phyloP scores from a whole-genome alignment of 2,329 filamentous ascomycete genomes.

The Fusarium austroafricanum region DNA sequence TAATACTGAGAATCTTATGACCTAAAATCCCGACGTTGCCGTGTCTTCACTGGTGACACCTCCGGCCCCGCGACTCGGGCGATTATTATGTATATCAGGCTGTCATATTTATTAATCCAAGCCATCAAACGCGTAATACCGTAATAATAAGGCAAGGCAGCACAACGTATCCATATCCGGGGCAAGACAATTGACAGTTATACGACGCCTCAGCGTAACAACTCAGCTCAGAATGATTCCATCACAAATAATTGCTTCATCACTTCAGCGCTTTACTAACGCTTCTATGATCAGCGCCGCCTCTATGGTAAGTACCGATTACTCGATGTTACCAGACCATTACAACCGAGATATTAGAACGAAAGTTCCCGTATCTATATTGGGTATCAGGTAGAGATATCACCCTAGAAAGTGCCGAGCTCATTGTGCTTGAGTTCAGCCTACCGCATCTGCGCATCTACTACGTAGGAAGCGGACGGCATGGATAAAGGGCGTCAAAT shows the following conservation, averaged over 20 bases:
- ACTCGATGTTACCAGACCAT: background rate
- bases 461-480: background rate
- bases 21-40: slow-evolving; percentile 14
- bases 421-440: background rate
- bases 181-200: background rate
- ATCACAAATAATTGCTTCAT: slow-evolving; percentile 12
- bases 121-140: slow-evolving; percentile 19
- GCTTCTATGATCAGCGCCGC: slow-evolving; percentile 1
- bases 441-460: background rate
- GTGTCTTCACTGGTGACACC: background rate
- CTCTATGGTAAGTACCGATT: slow-evolving; percentile 1
- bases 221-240: slow-evolving; percentile 1
- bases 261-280: background rate
- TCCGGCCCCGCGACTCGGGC: background rate
- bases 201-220: background rate
- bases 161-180: slow-evolving; percentile 37
- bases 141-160: background rate
- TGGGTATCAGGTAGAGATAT: background rate
- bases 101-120: slow-evolving; percentile 9
- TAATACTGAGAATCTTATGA: slow-evolving; percentile 15
- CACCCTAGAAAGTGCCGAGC: background rate
- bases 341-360: background rate
- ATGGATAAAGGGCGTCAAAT: slow-evolving; percentile 6
- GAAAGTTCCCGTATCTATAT: background rate
- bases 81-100: background rate